Base-by-base conservation (phyloP, 2,329 filamentous ascomycete species). In the Stenocarpella maydis region DNA sequence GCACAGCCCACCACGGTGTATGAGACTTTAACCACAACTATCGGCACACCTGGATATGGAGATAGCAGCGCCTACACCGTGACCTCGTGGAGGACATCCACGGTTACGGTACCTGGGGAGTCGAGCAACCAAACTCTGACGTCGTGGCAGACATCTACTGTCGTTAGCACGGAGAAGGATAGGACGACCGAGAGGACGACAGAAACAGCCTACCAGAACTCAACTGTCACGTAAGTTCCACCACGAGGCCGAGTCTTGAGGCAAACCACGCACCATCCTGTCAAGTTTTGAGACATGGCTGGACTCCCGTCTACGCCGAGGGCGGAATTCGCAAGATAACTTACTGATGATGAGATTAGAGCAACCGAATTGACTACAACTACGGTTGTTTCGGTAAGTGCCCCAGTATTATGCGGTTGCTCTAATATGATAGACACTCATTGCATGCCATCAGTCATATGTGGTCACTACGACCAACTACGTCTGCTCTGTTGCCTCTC, bases 161-260 rank as follows among this genome's bases (percentile, higher is more conserved):
- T 66, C 52, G 28, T 47, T 49, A 55, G 50, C 21, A 66, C 64
- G 4, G 64, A 49, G 26, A 52, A 67, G 43, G 52, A 34, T 14
- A 58, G 53, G 65, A 67, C 65, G 21, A 67, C 65, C n/a, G 65
- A 67, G 28, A 58, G 49, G 43, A 67, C 65, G 39, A 67, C 65
- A 47, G 65, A 67, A 21, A 67, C 65, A 7, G 65, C 65, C 17
- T 58, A 67, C 52, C 52, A 39, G 15, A 67, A 67, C 15, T 39
- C 65, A 28, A 67, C 65, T 9, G 17, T 67, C 28, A 67, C 65
- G 58, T 63, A 49, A 63, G 58, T 63, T 15, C 17, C 28, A 21
- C 10, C 34, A 19, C 12, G 58, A 61, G 7, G 12, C 14, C 17
- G 26, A 34, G 28, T 34, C 31, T 9, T 17, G n/a, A 15, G 58